Evolutionary conservation across 495 filamentous ascomycete genomes (phyloP).

Genomic region (Chaetomium fimeti): DNA sequence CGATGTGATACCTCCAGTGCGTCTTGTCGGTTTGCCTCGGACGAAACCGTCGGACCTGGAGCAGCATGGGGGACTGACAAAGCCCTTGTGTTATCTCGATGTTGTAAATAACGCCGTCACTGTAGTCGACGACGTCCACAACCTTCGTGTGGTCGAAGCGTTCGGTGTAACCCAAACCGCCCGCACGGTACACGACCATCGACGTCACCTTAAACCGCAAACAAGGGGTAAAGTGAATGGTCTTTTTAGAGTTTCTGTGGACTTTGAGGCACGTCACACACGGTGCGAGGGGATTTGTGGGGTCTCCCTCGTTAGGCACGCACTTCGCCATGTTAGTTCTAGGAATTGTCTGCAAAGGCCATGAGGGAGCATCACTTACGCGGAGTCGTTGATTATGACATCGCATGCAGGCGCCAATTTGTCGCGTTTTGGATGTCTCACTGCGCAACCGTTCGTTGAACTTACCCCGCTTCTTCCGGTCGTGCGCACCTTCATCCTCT

Average conservation of each 20-base stretch:
- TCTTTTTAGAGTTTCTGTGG: slow-evolving; percentile 43
- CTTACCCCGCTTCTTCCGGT: slow-evolving; percentile 21
- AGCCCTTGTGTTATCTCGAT: slow-evolving; percentile 40
- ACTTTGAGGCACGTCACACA: slow-evolving; percentile 42
- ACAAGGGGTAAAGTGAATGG: slow-evolving; percentile 45
- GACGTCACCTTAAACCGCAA: slow-evolving; percentile 42
- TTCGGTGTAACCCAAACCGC: slow-evolving; percentile 41
- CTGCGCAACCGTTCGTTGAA: slow-evolving; percentile 28
- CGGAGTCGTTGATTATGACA: slow-evolving; percentile 46
- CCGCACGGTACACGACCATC: slow-evolving; percentile 39
- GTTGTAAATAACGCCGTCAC: slow-evolving; percentile 21
- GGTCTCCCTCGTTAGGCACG: slow-evolving; percentile 29
- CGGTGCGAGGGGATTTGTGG: slow-evolving; percentile 30
- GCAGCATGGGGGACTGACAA: slow-evolving; percentile 29
- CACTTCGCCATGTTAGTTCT: slow-evolving; percentile 21
- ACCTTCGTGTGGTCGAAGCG: slow-evolving; percentile 41
- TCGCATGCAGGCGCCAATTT: slow-evolving; percentile 44
- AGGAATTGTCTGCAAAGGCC: neutral
- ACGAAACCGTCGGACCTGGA: slow-evolving; percentile 38
- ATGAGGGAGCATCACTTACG: slow-evolving; percentile 34
- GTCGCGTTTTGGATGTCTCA: slow-evolving; percentile 39
- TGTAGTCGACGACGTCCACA: slow-evolving; percentile 39
- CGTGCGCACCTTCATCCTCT: neutral
- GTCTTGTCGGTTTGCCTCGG: slow-evolving; percentile 35
- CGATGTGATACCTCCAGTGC: slow-evolving; percentile 32